These are phyloP conservation scores for Fraxinus pennsylvanica DNA, from an alignment of 257 asterid genomes.

Conservation along the genomic window DNA sequence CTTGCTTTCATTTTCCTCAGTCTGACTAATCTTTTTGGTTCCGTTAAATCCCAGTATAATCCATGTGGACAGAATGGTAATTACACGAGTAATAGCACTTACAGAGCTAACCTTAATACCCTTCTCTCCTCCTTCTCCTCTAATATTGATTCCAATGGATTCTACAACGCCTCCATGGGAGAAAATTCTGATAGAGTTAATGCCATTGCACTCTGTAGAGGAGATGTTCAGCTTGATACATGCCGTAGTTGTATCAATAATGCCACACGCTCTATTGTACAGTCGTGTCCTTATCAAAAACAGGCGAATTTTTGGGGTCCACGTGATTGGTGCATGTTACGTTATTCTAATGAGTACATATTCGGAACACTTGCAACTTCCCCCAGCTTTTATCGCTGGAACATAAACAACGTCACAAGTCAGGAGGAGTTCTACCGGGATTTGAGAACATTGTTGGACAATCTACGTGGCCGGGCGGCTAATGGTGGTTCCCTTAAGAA, in stretches of 20 bases:
- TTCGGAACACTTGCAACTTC: not conserved
- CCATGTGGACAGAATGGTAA: not conserved
- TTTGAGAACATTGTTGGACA: not conserved
- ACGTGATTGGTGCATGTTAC: not conserved
- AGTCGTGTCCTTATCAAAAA: not conserved
- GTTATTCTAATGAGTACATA: slow-evolving; percentile 24
- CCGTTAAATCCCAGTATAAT: not conserved
- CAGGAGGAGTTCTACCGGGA: not conserved
- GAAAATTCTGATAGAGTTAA: not conserved
- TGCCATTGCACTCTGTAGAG: not conserved
- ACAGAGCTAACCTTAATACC: not conserved
- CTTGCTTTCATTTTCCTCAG: not conserved
- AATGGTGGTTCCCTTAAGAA: slow-evolving; percentile 8
- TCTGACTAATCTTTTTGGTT: not conserved
- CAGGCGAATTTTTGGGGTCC: slow-evolving; percentile 9
- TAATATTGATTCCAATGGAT: not conserved
- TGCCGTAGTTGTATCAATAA: not conserved
- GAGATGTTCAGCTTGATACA: slow-evolving; percentile 3
- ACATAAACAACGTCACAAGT: no score
- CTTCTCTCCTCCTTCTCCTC: not conserved
- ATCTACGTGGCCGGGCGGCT: slow-evolving; percentile 21
- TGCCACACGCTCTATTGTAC: not conserved
- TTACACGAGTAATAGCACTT: not conserved
- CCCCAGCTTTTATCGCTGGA: no score
- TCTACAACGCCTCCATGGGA: not conserved